Evolutionary conservation across 495 filamentous ascomycete genomes (phyloP).

Genomic region (Trichoderma orchidacearum): DNA sequence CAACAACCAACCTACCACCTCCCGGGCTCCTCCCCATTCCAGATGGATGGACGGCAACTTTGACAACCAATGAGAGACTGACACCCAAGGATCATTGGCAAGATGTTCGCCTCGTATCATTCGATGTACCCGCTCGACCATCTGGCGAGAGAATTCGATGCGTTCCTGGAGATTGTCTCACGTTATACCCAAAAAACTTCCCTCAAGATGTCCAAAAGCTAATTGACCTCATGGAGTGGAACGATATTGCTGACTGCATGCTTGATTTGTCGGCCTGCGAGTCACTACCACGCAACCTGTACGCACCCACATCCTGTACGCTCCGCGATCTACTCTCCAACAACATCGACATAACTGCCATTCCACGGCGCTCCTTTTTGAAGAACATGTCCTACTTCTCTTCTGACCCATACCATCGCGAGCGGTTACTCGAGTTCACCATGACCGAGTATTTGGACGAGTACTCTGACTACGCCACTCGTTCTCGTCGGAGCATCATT

Average conservation of each 20-base stretch:
- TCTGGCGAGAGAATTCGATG: constrained; percentile 20
- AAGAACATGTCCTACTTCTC: constrained; percentile 59
- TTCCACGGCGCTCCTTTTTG: constrained; percentile 83
- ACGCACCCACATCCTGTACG: constrained; percentile 22
- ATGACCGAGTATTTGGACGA: constrained; percentile 70
- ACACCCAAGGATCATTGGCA: constrained; percentile 78
- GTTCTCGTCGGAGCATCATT: constrained; percentile 79
- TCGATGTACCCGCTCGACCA: constrained; percentile 30
- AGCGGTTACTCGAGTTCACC: constrained; percentile 72
- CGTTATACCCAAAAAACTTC: constrained; percentile 79
- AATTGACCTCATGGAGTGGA: constrained; percentile 66
- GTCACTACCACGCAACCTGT: neutral
- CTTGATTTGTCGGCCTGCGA: constrained; percentile 4
- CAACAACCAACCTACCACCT: constrained; percentile 15
- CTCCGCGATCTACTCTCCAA: constrained; percentile 64
- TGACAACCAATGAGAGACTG: constrained; percentile 51
- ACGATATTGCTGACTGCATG: constrained; percentile 46
- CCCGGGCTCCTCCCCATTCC: constrained; percentile 41
- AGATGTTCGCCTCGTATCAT: constrained; percentile 69
- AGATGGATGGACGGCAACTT: constrained; percentile 21
- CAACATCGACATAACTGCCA: constrained; percentile 76
- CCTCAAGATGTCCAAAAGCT: constrained; percentile 60
- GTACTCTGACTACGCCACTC: constrained; percentile 87
- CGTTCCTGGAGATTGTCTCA: constrained; percentile 59
- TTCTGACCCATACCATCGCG: constrained; percentile 53